Conservation (phyloP, 139 green algal genomes). For the Dunaliella sp. region DNA sequence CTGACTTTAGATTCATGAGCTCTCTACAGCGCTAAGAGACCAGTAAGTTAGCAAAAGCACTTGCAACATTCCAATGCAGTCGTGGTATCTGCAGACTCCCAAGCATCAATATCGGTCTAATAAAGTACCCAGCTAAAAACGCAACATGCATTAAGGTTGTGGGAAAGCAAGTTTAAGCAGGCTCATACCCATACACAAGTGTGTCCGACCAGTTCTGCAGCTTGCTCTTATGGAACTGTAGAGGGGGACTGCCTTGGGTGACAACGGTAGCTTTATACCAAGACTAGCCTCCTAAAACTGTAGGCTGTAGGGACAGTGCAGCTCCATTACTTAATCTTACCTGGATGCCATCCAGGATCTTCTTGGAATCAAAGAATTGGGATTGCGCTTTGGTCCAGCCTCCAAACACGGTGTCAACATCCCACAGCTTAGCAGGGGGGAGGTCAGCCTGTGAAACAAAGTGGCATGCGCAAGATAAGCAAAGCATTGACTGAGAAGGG, state of each 20-base stretch:
- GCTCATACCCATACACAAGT: not conserved
- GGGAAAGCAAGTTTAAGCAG: not conserved
- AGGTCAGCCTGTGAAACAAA: conserved; percentile 13
- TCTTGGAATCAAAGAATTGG: conserved; percentile 67
- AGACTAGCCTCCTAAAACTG: not conserved
- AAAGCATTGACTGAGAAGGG: too few species aligned
- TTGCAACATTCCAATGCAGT: too few species aligned
- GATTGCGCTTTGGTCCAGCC: conserved; percentile 59
- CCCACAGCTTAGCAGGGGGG: conserved; percentile 35
- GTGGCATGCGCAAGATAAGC: too few species aligned
- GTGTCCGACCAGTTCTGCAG: not conserved
- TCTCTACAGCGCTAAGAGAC: too few species aligned
- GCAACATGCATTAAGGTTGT: not conserved
- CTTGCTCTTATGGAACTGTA: not conserved
- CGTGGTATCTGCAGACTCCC: too few species aligned
- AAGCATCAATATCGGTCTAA: too few species aligned
- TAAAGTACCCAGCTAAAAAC: too few species aligned
- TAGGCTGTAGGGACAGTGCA: not conserved
- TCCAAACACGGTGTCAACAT: conserved; percentile 71
- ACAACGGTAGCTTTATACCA: not conserved
- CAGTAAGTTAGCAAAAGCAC: too few species aligned
- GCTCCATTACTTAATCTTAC: not conserved
- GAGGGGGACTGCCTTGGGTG: not conserved
- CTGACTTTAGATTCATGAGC: too few species aligned
- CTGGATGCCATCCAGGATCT: conserved; percentile 71